These are phyloP conservation scores for Sugiyamaella boreocaroliniensis DNA, from an alignment of 805 yeast species.

Conservation along the genomic window DNA sequence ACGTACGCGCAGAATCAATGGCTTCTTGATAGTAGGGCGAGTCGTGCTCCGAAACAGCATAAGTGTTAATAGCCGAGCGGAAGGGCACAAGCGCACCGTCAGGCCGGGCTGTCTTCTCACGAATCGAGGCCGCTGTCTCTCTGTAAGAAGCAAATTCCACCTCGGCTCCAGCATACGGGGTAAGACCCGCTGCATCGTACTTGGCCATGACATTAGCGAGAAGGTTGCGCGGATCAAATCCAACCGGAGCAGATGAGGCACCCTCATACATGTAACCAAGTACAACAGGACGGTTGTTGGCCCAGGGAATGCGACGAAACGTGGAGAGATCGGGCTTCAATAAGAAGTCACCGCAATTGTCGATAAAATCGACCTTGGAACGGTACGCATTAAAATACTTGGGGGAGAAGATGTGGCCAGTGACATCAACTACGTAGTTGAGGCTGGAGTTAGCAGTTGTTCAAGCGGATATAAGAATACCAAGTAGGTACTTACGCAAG, in stretches of 20 bases:
- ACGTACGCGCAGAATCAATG: too few relatives aligned
- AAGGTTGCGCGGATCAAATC: background rate
- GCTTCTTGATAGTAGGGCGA: too few relatives aligned
- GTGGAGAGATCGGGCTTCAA: background rate
- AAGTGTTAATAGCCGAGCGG: too few relatives aligned
- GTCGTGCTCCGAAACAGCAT: too few relatives aligned
- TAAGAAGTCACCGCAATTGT: background rate
- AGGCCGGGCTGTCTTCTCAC: background rate
- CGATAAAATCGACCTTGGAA: background rate
- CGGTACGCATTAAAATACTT: background rate
- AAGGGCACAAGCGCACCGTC: too few relatives aligned
- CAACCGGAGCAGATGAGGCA: too few relatives aligned
- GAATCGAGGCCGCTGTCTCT: background rate
- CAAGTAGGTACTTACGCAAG: too few relatives aligned
- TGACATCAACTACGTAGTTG: too few relatives aligned
- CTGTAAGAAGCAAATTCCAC: background rate
- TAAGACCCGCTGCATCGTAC: background rate
- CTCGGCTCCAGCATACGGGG: background rate
- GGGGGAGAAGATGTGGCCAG: too few relatives aligned
- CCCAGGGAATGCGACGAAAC: background rate
- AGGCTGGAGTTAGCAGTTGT: too few relatives aligned
- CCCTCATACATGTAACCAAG: background rate
- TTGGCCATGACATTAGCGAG: background rate
- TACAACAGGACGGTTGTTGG: background rate
- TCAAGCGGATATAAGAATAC: too few relatives aligned